Base-by-base conservation (phyloP, 345 rosid genomes). In the Eucalyptus lansdowneana region DNA sequence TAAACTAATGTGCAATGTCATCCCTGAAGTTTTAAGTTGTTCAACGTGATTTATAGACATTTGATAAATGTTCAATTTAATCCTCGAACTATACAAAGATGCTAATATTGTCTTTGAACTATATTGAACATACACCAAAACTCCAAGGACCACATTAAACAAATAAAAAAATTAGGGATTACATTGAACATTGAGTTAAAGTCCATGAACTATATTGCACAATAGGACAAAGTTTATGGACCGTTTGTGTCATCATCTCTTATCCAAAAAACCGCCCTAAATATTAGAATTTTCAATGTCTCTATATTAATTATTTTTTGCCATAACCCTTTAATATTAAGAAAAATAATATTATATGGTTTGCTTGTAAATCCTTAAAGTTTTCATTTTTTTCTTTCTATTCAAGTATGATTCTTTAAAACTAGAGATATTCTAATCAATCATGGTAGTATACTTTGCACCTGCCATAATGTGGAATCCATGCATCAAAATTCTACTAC, bases 211-310 rank as follows among this genome's bases (percentile, higher is more conserved):
- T 1, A 53, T 53, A 21, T 53, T 53, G 5, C 5, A 53, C 0
- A 19, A 1, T 53, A 53, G 0, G 0, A 19, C 5, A 53, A 8
- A 19, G 2, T 53, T 19, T 0, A 53, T 0, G 0, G 11, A 53
- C 7, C 6, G 5, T 58, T 58, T 25, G 14, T 53, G 5, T 53
- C 24, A 53, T 19, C 24, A 4, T 53, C 11, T 0, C 24, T 53
- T 53, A 53, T 8, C 25, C 5, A 8, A 62, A 27, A 60, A 27
- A 6, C 4, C 0, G 1, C 1, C 69, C n/a, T 62, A 6, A 12
- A 13, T 29, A 62, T 62, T 62, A 13, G 17, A 62, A 62, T 27
- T 27, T 62, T 62, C 34, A 27, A 62, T 60, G 69, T 62, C 34
- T 62, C 31, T 13, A 0, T 62, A 12, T 27, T 2, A 27, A 62